Evolutionary conservation across 78 protist species (phyloP), one percentile per base, ranked within the genome.

Genomic region (Dictyostelium intermedium): DNA sequence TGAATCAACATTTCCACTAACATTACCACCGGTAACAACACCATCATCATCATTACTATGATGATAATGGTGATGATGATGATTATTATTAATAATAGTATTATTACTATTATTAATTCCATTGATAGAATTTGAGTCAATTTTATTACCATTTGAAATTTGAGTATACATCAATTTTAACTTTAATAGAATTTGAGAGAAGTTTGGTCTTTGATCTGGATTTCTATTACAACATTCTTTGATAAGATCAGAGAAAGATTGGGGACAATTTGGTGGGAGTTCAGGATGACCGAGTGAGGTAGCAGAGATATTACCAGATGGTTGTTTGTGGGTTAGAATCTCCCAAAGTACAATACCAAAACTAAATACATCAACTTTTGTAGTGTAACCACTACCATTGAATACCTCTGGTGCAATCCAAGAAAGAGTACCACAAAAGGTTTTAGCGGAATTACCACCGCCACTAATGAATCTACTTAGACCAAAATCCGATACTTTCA

Each of bases 261-360:
- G 47, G 11, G 86, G 94, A 50, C 94, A 89, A 50, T 16, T 69
- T 16, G 79, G 3, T 6, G 94, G 94, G 0, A 89, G 47, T 18
- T 81, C 94, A 5, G 94, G 94, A 30, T 78, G 77, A 32, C 93
- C 93, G 0, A 20, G 10, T 3, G 23, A 27, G 18, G 85, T 70
- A 5, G 32, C 37, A 1, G 85, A 10, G 0, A 35, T 70, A 20
- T 89, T 89, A 32, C 87, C 82, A 7, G 35, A 20, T 25, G 95
- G 95, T 43, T 82, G 70, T 53, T 91, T 81, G 0, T 82, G 84
- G 2, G 95, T 91, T 1, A 91, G 37, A 34, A 91, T 82, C n/a
- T 91, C 92, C 95, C 95, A 91, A 6, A 82, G 35, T 18, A 82
- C 89, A 3, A 91, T 73, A 30, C 95, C 95, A 91, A 91, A 91